These are phyloP conservation scores for Agapanthus africanus DNA, from an alignment of 106 monocot genomes.

Conservation along the genomic window DNA sequence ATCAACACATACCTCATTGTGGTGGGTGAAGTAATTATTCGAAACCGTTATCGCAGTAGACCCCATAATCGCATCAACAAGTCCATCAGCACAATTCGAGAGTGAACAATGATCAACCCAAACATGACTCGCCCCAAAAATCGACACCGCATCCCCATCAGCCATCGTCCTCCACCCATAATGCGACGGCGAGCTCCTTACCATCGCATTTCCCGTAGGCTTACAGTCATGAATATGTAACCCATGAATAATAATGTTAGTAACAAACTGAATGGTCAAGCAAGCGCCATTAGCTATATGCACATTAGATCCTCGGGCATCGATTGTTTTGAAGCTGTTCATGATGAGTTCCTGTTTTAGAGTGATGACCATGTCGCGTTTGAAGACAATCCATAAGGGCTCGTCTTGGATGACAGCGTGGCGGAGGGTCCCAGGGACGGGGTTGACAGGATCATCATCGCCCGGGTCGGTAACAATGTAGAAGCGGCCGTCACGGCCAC, in stretches of 20 bases:
- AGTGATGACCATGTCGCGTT: constrained; percentile 42
- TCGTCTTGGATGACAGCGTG: constrained; percentile 44
- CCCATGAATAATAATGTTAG: constrained; percentile 36
- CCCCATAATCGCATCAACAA: constrained; percentile 20
- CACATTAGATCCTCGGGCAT: constrained; percentile 37
- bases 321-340: constrained; percentile 57
- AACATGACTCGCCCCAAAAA: constrained; percentile 14
- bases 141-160: constrained; percentile 19
- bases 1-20: constrained; percentile 13
- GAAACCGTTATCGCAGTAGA: constrained; percentile 20
- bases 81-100: constrained; percentile 18
- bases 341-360: constrained; percentile 45
- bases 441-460: constrained; percentile 45
- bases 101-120: constrained; percentile 24
- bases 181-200: constrained; percentile 3
- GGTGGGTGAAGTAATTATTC: constrained; percentile 13
- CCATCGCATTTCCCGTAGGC: constrained; percentile 29
- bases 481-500: constrained; percentile 41
- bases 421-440: constrained; percentile 44
- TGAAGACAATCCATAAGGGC: constrained; percentile 49
- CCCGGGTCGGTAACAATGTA: constrained; percentile 49
- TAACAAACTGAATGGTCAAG: constrained; percentile 37
- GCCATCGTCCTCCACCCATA: constrained; percentile 11
- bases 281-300: constrained; percentile 43
- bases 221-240: constrained; percentile 40